Base-by-base conservation (phyloP, 768 basidiomycete species). In the Tricholoma flavovirens region DNA sequence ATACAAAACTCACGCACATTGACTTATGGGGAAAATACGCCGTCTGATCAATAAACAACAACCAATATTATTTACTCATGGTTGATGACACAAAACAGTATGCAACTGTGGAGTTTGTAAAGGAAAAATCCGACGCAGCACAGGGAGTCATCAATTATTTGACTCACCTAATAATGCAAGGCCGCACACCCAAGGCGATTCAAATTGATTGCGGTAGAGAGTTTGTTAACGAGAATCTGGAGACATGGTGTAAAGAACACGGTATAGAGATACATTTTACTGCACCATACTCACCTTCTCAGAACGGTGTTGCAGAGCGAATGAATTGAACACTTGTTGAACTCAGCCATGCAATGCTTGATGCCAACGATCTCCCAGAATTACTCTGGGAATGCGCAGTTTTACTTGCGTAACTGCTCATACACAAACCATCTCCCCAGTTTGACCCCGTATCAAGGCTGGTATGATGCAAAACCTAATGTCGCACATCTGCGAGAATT, bases 221-320 rank as follows among this genome's bases (percentile, higher is more conserved):
- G 12, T 46, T 54, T 21, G 24, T 53, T 8, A 53, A 38, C 22
- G 19, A 53, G 21, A 24, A n/a, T 22, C 14, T 53, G 12, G 40
- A 53, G 24, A n/a, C 8, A 15, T 53, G 52, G 49, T 26, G 22
- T 32, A 45, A 53, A 0, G 30, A 48, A 1, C 49, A 64, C 9
- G 77, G 77, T 1, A 75, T 67, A 0, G 46, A 59, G n/a, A 56
- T 57, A 52, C 62, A 6, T 70, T 65, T 5, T 59, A 74, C 56
- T 66, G 65, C 24, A 26, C 24, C 24, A 26, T 26, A 26, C 24
- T 26, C 24, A 26, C 24, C 24, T 26, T 26, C 24, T 26, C 65
- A 73, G 30, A 49, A 49, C 26, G 24, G 24, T 15, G 48, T 49
- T 29, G 24, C 24, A 6, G 70, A 75, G 22, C 40, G 62, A 1